These are phyloP conservation scores for Dactylella cylindrospora DNA, from an alignment of 2,329 filamentous ascomycete species.

Conservation along the genomic window DNA sequence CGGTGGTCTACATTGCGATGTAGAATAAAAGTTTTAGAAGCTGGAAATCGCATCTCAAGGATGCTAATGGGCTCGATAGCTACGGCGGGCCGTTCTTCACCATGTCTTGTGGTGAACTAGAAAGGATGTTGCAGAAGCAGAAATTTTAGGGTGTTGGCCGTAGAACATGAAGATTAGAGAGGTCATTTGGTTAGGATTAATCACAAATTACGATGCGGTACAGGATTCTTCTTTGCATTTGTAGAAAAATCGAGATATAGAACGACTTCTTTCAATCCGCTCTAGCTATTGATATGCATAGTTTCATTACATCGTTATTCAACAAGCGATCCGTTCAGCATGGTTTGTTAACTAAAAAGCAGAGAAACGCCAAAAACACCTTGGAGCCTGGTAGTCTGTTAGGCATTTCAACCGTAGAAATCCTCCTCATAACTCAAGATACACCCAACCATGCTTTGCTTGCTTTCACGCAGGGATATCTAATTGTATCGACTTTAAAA, in stretches of 20 bases:
- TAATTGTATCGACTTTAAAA: conserved; percentile 50
- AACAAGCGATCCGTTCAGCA: too few species aligned
- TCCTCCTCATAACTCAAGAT: background rate
- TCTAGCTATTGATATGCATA: too few species aligned
- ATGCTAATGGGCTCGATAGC: conserved; percentile 9
- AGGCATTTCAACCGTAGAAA: conserved; percentile 8
- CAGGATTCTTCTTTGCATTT: too few species aligned
- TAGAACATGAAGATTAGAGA: conserved; percentile 3
- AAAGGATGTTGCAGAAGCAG: background rate
- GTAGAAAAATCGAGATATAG: too few species aligned
- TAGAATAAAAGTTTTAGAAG: conserved; percentile 15
- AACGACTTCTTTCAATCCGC: too few species aligned
- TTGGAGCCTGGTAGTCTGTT: background rate
- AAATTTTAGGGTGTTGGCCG: conserved; percentile 7
- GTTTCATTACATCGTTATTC: too few species aligned
- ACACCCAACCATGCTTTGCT: background rate
- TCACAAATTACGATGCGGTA: too few species aligned
- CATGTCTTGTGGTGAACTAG: conserved; percentile 9
- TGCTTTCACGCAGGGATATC: background rate
- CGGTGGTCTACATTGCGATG: conserved; percentile 40
- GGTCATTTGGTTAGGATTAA: background rate
- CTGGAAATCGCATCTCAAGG: conserved; percentile 36
- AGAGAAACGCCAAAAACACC: conserved; percentile 40
- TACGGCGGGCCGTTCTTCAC: conserved; percentile 22
- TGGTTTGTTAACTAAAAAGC: background rate